Evolutionary conservation across 2,329 filamentous ascomycete genomes (phyloP).

Genomic region (Curvularia lunata): DNA sequence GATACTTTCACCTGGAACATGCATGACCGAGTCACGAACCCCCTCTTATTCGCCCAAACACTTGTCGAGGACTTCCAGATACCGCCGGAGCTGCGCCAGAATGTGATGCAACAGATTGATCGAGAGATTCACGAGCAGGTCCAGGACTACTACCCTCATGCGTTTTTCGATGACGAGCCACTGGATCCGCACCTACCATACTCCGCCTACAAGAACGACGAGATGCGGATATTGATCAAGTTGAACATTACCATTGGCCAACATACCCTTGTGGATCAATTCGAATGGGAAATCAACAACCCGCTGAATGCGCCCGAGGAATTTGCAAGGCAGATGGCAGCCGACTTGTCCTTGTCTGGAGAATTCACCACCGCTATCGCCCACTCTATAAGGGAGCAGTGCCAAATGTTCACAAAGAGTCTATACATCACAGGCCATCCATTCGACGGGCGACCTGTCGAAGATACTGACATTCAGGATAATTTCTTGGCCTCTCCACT

Average conservation of each 20-base stretch:
- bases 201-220: conserved; percentile 95
- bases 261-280: conserved; percentile 93
- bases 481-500: conserved; percentile 88
- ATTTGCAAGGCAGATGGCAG: conserved; percentile 87
- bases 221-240: conserved; percentile 96
- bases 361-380: conserved; percentile 98
- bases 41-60: conserved; percentile 84
- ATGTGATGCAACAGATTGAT: conserved; percentile 69
- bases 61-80: conserved; percentile 85
- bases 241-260: conserved; percentile 97
- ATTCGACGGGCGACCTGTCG: conserved; percentile 91
- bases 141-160: conserved; percentile 89
- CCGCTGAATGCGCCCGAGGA: conserved; percentile 92
- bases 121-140: conserved; percentile 86
- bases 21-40: conserved; percentile 81
- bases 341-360: conserved; percentile 86
- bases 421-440: conserved; percentile 92
- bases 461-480: conserved; percentile 85
- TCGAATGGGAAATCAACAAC: conserved; percentile 99
- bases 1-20: conserved; percentile 99
- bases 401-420: conserved; percentile 91
- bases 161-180: conserved; percentile 87
- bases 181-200: conserved; percentile 91
- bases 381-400: conserved; percentile 95
- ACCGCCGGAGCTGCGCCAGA: conserved; percentile 67